Evolutionary conservation across 768 basidiomycete genomes (phyloP).

Genomic region (Wakefieldia striispora): DNA sequence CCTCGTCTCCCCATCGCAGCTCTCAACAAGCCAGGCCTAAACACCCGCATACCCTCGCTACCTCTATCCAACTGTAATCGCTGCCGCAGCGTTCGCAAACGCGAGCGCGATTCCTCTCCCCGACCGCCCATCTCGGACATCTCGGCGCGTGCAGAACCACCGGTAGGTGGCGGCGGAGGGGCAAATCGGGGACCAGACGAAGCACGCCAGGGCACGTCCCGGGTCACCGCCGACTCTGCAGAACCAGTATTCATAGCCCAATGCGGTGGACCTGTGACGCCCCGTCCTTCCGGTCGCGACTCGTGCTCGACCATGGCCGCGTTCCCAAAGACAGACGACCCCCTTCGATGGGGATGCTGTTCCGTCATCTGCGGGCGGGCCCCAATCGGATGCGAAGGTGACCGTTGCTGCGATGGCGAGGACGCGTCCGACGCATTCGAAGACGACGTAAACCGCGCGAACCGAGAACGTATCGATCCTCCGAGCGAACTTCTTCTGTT

Average conservation of each 20-base stretch:
- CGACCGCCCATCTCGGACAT: conserved; percentile 7
- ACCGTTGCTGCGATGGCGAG: conserved; percentile 19
- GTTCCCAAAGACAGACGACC: conserved; percentile 5
- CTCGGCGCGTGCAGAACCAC: conserved; percentile 2
- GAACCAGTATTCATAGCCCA: conserved; percentile 9
- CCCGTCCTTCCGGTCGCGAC: conserved; percentile 5
- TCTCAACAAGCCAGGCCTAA: conserved; percentile 25
- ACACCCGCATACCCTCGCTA: conserved; percentile 16
- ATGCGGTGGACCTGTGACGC: not conserved
- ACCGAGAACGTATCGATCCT: conserved; percentile 25
- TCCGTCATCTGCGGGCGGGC: conserved; percentile 24
- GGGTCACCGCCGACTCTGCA: conserved; percentile 3
- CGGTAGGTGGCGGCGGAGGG: not conserved
- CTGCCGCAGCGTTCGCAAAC: conserved; percentile 26
- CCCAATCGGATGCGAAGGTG: conserved; percentile 23
- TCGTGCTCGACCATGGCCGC: conserved; percentile 10
- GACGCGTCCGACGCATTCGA: conserved; percentile 4
- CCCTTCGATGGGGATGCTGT: conserved; percentile 7
- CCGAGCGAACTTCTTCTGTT: conserved; percentile 21
- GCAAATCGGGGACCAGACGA: conserved; percentile 19
- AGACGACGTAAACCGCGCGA: conserved; percentile 23
- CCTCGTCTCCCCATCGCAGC: conserved; percentile 22
- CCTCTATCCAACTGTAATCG: conserved; percentile 29
- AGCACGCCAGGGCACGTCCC: conserved; percentile 24
- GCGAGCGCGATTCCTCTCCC: conserved; percentile 21